Evolutionary conservation across 2,329 filamentous ascomycete species (phyloP), one percentile per base, ranked within the genome.

Genomic region (Beauveria pseudobassiana): DNA sequence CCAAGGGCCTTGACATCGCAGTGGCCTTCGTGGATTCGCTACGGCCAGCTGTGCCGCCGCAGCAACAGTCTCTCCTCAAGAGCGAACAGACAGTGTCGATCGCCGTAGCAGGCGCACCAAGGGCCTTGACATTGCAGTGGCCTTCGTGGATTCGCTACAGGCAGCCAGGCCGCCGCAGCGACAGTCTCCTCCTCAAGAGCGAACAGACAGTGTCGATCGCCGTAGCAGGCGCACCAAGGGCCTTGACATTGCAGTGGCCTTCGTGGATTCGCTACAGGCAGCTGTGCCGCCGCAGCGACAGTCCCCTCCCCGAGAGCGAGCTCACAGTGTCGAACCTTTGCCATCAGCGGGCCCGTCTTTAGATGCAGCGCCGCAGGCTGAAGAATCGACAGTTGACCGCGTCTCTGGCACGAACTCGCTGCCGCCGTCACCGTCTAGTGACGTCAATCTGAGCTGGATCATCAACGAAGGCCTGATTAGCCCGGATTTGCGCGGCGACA

Each of bases 361-460:
- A 16, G 45, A 63, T 45, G 51, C 24, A 26, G 26, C 38, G n/a
- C 26, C 9, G n/a, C 40, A 10, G 26, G 34, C 7, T 9, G 18
- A 38, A 18, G 30, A 30, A 38, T 22, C 28, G 50, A 30, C 49
- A 5, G 8, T n/a, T 9, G 59, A 30, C 5, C 68, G 65, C 22
- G 69, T 65, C 8, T 74, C 74, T 6, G 64, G 65, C 1, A 65
- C 69, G 4, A 75, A 72, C 64, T 76, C 76, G 0, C 66, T 73
- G 63, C 72, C 65, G 30, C 70, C 67, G 49, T 70, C 66, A 42
- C 71, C 65, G 24, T 67, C 63, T 5, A 73, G 69, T 51, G 75
- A 74, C 38, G 75, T 69, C 20, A 77, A 38, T 38, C 34, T 79
- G 76, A 79, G 75, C 61, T 80, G 78, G 78, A 68, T 78, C 48